Base-by-base conservation (phyloP, 352 stramenopile genomes). In the Peronosclerospora sorghi region DNA sequence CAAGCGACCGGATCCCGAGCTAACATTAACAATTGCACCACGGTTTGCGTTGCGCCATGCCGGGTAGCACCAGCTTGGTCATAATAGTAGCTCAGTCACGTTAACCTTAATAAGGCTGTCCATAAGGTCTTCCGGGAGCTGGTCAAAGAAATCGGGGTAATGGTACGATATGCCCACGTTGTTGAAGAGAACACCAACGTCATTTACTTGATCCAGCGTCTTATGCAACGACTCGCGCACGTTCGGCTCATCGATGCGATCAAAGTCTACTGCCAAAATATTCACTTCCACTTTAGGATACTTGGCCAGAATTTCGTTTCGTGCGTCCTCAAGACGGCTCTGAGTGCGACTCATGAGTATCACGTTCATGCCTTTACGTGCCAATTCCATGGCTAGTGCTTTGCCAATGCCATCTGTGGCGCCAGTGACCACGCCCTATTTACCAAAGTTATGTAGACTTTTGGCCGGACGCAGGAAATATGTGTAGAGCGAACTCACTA, bases 171-270 rank as follows among this genome's bases (percentile, higher is more conserved):
- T 86, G 44, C 96, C 96, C 17, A 99, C 96, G 69, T 99, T 99
- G 79, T 99, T 99, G 53, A 99, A 86, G 24, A 99, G 82, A 41
- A 99, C 79, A 94, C n/a, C n/a, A n/a, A n/a, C n/a, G n/a, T n/a
- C n/a, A n/a, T n/a, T n/a, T n/a, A n/a, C n/a, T n/a, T n/a, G 63
- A 35, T 65, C 55, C 26, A 87, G 54, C 28, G 73, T 62, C 37
- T 56, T 60, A 38, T 67, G 54, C 37, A 90, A 68, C 23, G 52
- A 62, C 46, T 60, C 41, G 45, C 67, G 78, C 51, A 83, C 83
- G 41, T 45, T 63, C 27, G 65, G 42, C 8, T 90, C 64, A 53
- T 96, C 80, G 48, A 96, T 88, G 54, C 86, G 68, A 53, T 83
- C 95, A 54, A 97, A 99, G 70, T 99, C 89, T 36, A 96, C 95